Evolutionary conservation across 768 basidiomycete species (phyloP), one percentile per base, ranked within the genome.

Genomic region (Termitomyces sp.): DNA sequence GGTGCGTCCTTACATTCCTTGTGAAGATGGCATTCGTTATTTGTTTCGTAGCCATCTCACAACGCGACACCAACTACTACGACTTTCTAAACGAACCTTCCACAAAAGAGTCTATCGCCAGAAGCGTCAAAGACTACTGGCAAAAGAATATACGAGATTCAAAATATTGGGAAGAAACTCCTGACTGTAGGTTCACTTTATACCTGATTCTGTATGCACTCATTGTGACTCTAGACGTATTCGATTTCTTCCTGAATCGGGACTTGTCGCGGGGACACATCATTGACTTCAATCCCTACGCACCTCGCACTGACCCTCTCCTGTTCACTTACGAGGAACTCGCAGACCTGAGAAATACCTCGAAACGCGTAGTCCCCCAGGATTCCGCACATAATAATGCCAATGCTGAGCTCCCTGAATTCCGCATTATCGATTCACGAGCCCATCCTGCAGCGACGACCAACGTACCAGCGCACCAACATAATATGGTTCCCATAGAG

Each of bases 401-500:
- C n/a, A n/a, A 50, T 4, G 10, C 33, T 13, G 32, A 23, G 40
- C 58, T 61, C n/a, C 74, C 84, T 0, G 72, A 74, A 52, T 67
- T 89, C 27, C 79, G 81, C 39, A 82, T 88, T 36, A 86, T 96
- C 50, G 85, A 92, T 63, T 91, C 89, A 0, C 77, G 76, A 2
- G 68, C 79, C 6, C 92, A 96, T 67, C 90, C 90, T 0, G 78
- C 78, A 1, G 86, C 84, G 0, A 73, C 73, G 15, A 74, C 78
- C 33, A 90, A 85, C 57, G 82, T 85, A 1, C 95, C 95, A 2
- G 72, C 79, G 1, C 74, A 90, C 65, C 88, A 88, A 60, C 90
- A 91, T 68, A 96, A 94, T 63, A 95, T 94, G 87, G 77, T 95
- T 31, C 96, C 95, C 9, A 79, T 93, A 45, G 95, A 98, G 63